Percentiles rank a stretch among this genome's conserved stretches.
phyloP scores from a whole-genome alignment of 441 rosid genomes.

The Manihot esculenta region DNA sequence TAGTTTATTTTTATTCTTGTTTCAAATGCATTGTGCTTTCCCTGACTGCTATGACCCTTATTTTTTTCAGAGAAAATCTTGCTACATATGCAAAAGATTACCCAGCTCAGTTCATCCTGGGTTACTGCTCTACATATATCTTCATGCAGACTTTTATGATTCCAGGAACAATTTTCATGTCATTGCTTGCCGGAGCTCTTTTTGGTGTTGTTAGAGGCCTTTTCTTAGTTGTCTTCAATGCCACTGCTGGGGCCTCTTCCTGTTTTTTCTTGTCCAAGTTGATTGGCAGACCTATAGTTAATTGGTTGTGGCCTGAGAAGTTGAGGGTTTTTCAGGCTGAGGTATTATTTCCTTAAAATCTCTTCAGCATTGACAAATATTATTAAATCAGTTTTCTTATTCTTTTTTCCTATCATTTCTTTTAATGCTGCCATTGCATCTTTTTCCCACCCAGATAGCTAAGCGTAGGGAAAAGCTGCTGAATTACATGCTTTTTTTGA shows the following conservation, averaged over 20 bases:
- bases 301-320: slow-evolving; percentile 96
- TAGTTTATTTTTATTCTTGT: slow-evolving; percentile 1
- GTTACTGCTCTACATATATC: slow-evolving; percentile 92
- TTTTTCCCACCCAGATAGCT: slow-evolving; percentile 46
- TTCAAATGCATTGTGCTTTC: too few relatives aligned
- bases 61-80: slow-evolving; percentile 68
- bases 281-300: slow-evolving; percentile 86
- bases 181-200: slow-evolving; percentile 95
- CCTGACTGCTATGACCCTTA: neutral
- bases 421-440: neutral
- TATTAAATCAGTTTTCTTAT: slow-evolving; percentile 2
- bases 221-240: slow-evolving; percentile 83
- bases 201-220: slow-evolving; percentile 89
- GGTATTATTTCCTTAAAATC: slow-evolving; percentile 42
- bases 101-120: slow-evolving; percentile 80
- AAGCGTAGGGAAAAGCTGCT: slow-evolving; percentile 88
- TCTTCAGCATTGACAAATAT: neutral
- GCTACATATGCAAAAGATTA: slow-evolving; percentile 76
- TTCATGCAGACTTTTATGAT: slow-evolving; percentile 99
- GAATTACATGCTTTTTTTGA: slow-evolving; percentile 92
- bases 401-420: neutral
- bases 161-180: slow-evolving; percentile 99
- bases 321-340: slow-evolving; percentile 85
- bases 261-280: slow-evolving; percentile 88
- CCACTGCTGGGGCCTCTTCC: slow-evolving; percentile 92